Evolutionary conservation across 2,329 filamentous ascomycete species (phyloP).

Genomic region (Penicillium sumatraense): DNA sequence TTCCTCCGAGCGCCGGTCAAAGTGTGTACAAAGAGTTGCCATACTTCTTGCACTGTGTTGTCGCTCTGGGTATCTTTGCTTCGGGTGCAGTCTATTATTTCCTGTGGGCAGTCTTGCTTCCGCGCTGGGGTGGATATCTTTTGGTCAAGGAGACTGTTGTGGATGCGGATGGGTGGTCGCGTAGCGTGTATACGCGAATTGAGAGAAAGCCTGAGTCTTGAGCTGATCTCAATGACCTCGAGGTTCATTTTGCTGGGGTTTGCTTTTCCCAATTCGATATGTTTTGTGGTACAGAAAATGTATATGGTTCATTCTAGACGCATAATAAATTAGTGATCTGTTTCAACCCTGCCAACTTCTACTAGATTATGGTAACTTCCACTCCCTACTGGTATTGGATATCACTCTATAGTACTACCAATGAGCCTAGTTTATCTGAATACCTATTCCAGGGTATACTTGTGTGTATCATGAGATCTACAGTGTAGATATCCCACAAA

Average conservation of each 20-base stretch:
- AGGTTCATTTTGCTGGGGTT: not conserved
- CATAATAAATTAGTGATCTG: too few relatives aligned
- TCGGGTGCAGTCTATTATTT: constrained; percentile 58
- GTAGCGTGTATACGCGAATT: constrained; percentile 55
- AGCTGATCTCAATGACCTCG: not conserved
- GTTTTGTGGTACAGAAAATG: not conserved
- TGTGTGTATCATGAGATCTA: too few relatives aligned
- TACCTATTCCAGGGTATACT: too few relatives aligned
- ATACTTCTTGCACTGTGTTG: constrained; percentile 59
- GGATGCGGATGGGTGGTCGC: constrained; percentile 67
- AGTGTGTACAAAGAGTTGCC: constrained; percentile 59
- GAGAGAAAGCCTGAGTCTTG: not conserved
- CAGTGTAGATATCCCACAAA: too few relatives aligned
- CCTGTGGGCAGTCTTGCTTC: constrained; percentile 55
- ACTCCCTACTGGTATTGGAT: too few relatives aligned
- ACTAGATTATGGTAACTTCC: too few relatives aligned
- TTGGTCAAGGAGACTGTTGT: constrained; percentile 60
- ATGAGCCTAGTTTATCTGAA: too few relatives aligned
- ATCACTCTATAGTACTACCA: too few relatives aligned
- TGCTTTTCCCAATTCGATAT: not conserved
- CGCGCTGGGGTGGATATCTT: constrained; percentile 52
- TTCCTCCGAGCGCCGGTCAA: constrained; percentile 53
- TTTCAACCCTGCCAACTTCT: too few relatives aligned
- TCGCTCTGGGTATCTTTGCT: constrained; percentile 55
- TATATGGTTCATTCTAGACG: not conserved